Evolutionary conservation across 306 rosid species (phyloP), one percentile per base, ranked within the genome.

Genomic region (Trifolium dubium): DNA sequence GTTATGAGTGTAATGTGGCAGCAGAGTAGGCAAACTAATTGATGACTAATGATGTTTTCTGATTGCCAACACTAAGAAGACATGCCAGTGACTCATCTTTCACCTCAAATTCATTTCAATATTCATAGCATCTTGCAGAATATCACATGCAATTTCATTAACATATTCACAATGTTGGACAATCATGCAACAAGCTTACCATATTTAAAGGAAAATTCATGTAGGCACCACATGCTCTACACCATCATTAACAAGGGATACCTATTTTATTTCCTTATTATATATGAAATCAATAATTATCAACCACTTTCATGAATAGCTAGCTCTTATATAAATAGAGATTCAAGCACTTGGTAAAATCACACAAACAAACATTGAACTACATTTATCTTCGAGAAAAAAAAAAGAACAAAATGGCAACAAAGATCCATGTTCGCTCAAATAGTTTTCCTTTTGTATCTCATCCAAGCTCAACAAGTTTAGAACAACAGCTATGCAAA

Each of bases 371-470:
- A 53, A 60, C 67, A 59, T 56, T 31, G 10, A 66, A n/a, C 53
- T 6, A 23, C 6, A 55, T 4, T 60, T 10, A 9, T 55, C 37
- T 50, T 8, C n/a, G n/a, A 53, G n/a, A 31, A 17, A 18, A 40
- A 10, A 30, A 37, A 7, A 58, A n/a, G 1, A 35, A 35, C n/a
- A 64, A 14, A 15, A 88, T 88, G 94, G 88, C 84, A 41, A 18
- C 53, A 64, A 85, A 67, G 10, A 47, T n/a, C 74, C 84, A 79
- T 17, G 76, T 76, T 62, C 83, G 96, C 12, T 93, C 89, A 19
- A 76, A 86, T 1, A 89, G 98, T 82, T 71, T 89, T 7, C 96
- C 98, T 72, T 67, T 86, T 62, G 84, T 77, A 68, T 86, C 96
- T 44, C 98, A 85, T 79, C 92, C 97, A 0, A 73, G 67, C 74